Conservation (phyloP, 768 basidiomycete species). For the Podaxis carcinomalis region DNA sequence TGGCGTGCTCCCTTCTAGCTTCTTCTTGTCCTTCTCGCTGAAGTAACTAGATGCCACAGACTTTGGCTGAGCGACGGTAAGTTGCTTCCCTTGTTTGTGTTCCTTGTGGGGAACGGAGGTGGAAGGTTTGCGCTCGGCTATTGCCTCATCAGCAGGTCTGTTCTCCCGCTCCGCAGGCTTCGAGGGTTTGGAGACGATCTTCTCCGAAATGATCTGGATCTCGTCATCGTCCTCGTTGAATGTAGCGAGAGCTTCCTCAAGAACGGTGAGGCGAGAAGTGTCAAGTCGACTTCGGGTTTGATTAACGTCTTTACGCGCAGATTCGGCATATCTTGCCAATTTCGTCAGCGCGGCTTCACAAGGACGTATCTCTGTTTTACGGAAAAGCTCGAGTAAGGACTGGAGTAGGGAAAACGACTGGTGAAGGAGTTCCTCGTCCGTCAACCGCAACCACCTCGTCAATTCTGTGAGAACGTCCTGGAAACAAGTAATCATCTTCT, state of each 20-base stretch:
- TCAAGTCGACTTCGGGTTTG: constrained; percentile 51
- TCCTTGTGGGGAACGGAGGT: background rate
- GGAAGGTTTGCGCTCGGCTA: constrained; percentile 8
- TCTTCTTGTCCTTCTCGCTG: constrained; percentile 20
- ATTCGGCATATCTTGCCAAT: constrained; percentile 60
- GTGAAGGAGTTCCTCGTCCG: constrained; percentile 87
- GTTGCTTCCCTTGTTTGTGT: background rate
- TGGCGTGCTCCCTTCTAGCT: constrained; percentile 4
- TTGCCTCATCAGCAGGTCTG: background rate
- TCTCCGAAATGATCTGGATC: constrained; percentile 44
- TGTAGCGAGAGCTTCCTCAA: constrained; percentile 61
- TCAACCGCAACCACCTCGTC: constrained; percentile 85
- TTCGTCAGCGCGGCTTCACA: constrained; percentile 54
- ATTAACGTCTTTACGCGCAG: constrained; percentile 48
- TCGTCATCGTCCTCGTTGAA: constrained; percentile 67
- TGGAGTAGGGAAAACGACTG: constrained; percentile 84
- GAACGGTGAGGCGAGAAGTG: constrained; percentile 51
- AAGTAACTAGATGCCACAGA: constrained; percentile 19
- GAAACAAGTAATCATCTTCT: constrained; percentile 73
- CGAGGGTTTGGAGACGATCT: background rate
- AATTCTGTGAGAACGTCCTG: constrained; percentile 78
- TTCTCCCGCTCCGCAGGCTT: background rate
- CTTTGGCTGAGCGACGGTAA: constrained; percentile 5
- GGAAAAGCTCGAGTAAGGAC: constrained; percentile 74
- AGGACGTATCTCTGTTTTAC: constrained; percentile 54